Percentiles rank a stretch among this genome's conserved stretches.
These are phyloP conservation scores for Pseudogymnoascus sp. DNA, from an alignment of 2,329 filamentous ascomycete species.

Conservation along the genomic window DNA sequence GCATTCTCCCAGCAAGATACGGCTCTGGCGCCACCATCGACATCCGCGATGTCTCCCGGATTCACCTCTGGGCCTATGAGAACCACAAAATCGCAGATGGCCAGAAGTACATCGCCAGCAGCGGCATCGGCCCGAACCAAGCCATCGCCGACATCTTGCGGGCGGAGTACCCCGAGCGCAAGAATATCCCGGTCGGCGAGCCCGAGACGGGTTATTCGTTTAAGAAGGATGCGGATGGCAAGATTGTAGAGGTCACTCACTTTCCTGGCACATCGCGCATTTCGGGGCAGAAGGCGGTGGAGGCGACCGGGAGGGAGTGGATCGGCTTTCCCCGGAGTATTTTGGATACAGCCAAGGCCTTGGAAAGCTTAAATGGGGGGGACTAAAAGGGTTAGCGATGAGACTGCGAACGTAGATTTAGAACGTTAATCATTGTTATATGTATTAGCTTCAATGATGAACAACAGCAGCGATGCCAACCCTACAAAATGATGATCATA, in stretches of 20 bases:
- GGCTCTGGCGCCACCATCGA: slow-evolving; percentile 32
- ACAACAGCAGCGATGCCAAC: no score
- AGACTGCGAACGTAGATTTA: neutral
- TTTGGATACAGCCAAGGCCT: slow-evolving; percentile 31
- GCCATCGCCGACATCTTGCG: slow-evolving; percentile 37
- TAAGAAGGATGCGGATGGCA: slow-evolving; percentile 20
- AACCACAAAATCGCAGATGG: slow-evolving; percentile 32
- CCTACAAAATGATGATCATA: no score
- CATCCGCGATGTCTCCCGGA: slow-evolving; percentile 37
- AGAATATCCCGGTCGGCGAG: slow-evolving; percentile 31
- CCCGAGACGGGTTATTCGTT: slow-evolving; percentile 35
- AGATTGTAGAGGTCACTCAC: slow-evolving; percentile 15
- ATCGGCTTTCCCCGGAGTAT: slow-evolving; percentile 24
- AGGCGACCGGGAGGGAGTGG: slow-evolving; percentile 24
- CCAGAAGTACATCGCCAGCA: slow-evolving; percentile 35
- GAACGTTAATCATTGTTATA: no score
- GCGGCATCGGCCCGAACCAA: slow-evolving; percentile 30
- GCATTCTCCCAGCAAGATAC: slow-evolving; percentile 22
- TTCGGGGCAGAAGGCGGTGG: slow-evolving; percentile 26
- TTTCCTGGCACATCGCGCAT: slow-evolving; percentile 18
- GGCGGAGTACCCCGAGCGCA: slow-evolving; percentile 30
- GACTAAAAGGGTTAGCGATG: neutral
- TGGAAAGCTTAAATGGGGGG: slow-evolving; percentile 19
- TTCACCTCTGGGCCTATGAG: slow-evolving; percentile 33
- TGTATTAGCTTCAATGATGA: no score